Evolutionary conservation across 805 yeast genomes (phyloP), one percentile per base, ranked within the genome.

Genomic region (Starmerella apis): DNA sequence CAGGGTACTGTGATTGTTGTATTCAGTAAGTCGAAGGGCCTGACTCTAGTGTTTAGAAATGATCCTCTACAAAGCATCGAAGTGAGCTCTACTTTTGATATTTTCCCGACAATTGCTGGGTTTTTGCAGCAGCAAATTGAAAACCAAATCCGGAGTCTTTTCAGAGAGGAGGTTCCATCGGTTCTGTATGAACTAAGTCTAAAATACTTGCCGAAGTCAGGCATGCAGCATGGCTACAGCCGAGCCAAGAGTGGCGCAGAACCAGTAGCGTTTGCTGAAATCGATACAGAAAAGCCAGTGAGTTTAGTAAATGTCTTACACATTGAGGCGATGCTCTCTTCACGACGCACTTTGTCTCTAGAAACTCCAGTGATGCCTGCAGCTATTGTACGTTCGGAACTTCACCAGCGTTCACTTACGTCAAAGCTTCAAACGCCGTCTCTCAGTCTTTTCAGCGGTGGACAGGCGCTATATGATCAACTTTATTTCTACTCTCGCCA

Each of bases 1-100:
- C 77, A 80, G 50, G 92, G 94, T 1, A 86, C 87, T 52, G 86
- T 88, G 22, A 82, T 86, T 48, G 78, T 86, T 54, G 95, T 86
- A 3, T 86, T 83, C 63, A 78, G 83, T 25, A 81, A 83, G 59
- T 73, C 83, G 3, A 85, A 85, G 61, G 95, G 95, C 1, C 72
- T 86, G 50, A 86, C 95, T 0, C 69, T 86, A 36, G 95, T 86
- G 27, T 86, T 86, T 68, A 76, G 88, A 58, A 86, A 86, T 65
- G 95, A 86, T 65, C 95, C 95, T 0, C 71, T 86, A 49, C 94
- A 86, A 57, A 76, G 80, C 19, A 86, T 86, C 54, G 80, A 79
- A 58, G 94, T 86, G 13, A 78, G 80, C 54, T 83, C 94, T 4
- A 81, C 94, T n/a, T 86, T 86, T 65, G 94, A 86, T 66, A 77